phyloP scores from a whole-genome alignment of 257 asterid species.

The Jacaranda copaia region DNA sequence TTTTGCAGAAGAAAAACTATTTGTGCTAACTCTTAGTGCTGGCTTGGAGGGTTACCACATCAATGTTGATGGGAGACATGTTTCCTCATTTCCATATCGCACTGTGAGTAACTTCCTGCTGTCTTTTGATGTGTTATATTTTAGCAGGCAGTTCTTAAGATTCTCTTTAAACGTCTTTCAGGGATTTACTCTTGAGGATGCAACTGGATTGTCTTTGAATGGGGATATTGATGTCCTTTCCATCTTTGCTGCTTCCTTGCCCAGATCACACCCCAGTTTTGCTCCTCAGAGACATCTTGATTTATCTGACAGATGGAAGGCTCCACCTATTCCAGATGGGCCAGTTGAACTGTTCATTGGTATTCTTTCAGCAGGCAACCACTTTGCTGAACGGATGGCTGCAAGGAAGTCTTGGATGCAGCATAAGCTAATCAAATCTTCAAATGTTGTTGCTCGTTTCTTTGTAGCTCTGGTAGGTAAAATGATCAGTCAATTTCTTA shows the following conservation, averaged over 20 bases:
- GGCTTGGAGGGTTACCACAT: conserved; percentile 96
- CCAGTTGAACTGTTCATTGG: conserved; percentile 87
- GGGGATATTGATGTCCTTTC: conserved; percentile 84
- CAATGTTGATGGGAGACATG: conserved; percentile 88
- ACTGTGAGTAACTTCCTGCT: conserved; percentile 59
- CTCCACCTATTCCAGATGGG: conserved; percentile 68
- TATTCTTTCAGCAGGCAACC: conserved; percentile 94
- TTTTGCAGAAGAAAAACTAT: conserved; percentile 77
- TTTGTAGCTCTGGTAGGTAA: conserved; percentile 87
- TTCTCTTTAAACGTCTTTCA: conserved; percentile 31
- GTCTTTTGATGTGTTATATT: conserved; percentile 7
- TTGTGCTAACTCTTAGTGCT: conserved; percentile 93
- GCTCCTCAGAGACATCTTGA: conserved; percentile 94
- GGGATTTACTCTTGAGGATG: conserved; percentile 98
- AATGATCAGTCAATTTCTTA: conserved; percentile 17
- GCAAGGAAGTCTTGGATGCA: conserved; percentile 97
- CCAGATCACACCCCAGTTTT: conserved; percentile 88
- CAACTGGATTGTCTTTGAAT: conserved; percentile 86
- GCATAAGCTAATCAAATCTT: conserved; percentile 68
- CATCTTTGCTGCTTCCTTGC: conserved; percentile 88
- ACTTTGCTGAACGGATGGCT: conserved; percentile 98
- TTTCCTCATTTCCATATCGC: conserved; percentile 94
- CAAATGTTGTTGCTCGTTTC: conserved; percentile 87
- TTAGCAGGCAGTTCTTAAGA: conserved; percentile 21
- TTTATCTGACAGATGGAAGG: conserved; percentile 80